Percentiles rank a stretch among this genome's conserved stretches.
These are phyloP conservation scores for cucumber (Cucumis sativus) DNA, from an alignment of 306 rosid species.

Conservation along the genomic window DNA sequence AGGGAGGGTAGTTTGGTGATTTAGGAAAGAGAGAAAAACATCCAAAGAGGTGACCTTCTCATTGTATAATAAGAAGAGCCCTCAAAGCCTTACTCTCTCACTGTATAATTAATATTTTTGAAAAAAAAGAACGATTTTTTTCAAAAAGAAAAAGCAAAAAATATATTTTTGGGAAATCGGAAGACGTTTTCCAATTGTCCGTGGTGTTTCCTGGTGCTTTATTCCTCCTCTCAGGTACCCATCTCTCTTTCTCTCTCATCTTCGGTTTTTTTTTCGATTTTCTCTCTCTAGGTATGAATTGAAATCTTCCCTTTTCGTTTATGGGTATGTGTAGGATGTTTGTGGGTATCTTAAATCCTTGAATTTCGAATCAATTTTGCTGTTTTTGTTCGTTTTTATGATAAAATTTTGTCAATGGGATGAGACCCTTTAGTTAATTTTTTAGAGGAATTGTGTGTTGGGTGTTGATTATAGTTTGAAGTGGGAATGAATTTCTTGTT, in stretches of 20 bases:
- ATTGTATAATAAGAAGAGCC: constrained; percentile 1
- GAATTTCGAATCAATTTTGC: constrained; percentile 2
- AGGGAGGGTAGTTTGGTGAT: neutral
- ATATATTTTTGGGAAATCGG: constrained; percentile 3
- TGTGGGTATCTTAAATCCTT: neutral
- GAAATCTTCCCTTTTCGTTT: neutral
- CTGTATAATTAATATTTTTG: neutral
- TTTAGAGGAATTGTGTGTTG: neutral
- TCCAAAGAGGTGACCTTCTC: neutral
- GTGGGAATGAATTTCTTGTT: constrained; percentile 6
- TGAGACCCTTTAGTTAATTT: neutral
- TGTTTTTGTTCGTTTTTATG: neutral
- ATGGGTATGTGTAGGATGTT: neutral
- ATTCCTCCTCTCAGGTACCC: constrained; percentile 37
- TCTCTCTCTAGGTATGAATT: neutral
- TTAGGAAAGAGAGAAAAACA: neutral
- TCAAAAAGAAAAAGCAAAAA: neutral
- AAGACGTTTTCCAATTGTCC: constrained; percentile 6
- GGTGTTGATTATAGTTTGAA: neutral
- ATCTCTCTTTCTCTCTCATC: constrained; percentile 10
- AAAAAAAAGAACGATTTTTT: neutral
- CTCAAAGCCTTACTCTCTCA: neutral
- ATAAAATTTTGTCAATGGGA: neutral
- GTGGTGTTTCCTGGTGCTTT: constrained; percentile 10
- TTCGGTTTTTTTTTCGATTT: constrained; percentile 5